These are phyloP conservation scores for Penicillium concentricum DNA, from an alignment of 2,329 filamentous ascomycete genomes.

Conservation along the genomic window DNA sequence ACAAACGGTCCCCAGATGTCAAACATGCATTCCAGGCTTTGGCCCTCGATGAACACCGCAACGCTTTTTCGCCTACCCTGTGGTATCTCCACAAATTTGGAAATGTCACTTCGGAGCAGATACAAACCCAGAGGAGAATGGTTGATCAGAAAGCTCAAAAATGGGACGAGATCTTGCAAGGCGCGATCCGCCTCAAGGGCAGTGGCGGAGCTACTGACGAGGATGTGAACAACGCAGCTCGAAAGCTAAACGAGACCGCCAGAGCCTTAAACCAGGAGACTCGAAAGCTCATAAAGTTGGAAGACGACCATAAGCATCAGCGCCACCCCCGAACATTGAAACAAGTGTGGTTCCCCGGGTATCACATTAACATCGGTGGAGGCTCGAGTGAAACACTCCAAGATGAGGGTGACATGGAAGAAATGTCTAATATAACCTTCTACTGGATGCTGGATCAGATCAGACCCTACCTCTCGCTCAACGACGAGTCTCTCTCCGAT, in stretches of 20 bases:
- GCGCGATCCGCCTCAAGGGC: constrained; percentile 14
- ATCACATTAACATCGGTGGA: constrained; percentile 54
- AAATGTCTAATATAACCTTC: constrained; percentile 24
- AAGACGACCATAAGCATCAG: constrained; percentile 13
- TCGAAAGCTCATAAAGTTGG: constrained; percentile 11
- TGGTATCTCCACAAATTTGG: constrained; percentile 48
- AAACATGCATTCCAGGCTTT: constrained; percentile 42
- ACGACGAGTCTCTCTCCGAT: constrained; percentile 6
- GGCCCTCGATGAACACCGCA: constrained; percentile 39
- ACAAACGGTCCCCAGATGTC: constrained; percentile 22
- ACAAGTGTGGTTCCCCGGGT: constrained; percentile 59
- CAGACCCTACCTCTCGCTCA: constrained; percentile 15
- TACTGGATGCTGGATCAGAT: constrained; percentile 27
- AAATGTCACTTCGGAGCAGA: constrained; percentile 7
- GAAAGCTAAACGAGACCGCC: constrained; percentile 12
- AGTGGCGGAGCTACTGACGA: constrained; percentile 12
- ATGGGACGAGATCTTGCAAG: constrained; percentile 1
- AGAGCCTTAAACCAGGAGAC: constrained; percentile 13
- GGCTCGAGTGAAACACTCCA: constrained; percentile 37
- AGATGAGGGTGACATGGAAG: constrained; percentile 24
- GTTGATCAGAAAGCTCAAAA: constrained; percentile 8
- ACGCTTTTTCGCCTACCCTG: constrained; percentile 52
- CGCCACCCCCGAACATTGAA: constrained; percentile 35
- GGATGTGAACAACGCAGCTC: constrained; percentile 14
- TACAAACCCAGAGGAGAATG: constrained; percentile 3